Evolutionary conservation across 2,329 filamentous ascomycete species (phyloP).

Genomic region (Piedraia hortae): DNA sequence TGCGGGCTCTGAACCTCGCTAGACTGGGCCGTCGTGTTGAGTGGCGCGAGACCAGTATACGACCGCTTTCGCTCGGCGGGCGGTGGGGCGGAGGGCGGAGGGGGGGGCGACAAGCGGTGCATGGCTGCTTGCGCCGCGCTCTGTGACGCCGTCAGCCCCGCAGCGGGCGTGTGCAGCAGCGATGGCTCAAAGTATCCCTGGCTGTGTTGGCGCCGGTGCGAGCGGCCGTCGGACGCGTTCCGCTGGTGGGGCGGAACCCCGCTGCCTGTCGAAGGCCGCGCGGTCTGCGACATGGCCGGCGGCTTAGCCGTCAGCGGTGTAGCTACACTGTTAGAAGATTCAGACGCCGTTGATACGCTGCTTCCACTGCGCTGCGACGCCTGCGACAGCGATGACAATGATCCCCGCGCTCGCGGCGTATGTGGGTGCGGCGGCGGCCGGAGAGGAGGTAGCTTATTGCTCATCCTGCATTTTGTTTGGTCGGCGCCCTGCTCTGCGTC

Average conservation of each 20-base stretch:
- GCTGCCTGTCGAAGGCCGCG: too few species aligned
- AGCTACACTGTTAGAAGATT: conserved; percentile 12
- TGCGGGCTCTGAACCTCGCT: conserved; percentile 10
- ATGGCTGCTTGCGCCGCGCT: conserved; percentile 57
- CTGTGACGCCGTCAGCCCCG: conserved; percentile 35
- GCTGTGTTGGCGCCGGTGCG: conserved; percentile 37
- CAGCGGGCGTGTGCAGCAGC: conserved; percentile 23
- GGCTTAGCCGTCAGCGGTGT: conserved; percentile 9
- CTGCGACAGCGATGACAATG: conserved; percentile 11
- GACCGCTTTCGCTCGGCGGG: conserved; percentile 33
- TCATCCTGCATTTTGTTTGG: conserved; percentile 8
- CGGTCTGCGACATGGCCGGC: conserved; percentile 10
- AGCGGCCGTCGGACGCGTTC: too few species aligned
- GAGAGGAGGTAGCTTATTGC: conserved; percentile 7
- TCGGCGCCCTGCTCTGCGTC: too few species aligned
- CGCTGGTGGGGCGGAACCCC: too few species aligned
- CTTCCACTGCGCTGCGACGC: conserved; percentile 11
- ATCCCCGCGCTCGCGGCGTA: conserved; percentile 9
- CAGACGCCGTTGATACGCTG: conserved; percentile 12
- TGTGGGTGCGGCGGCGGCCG: conserved; percentile 10
- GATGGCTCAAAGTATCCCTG: conserved; percentile 54
- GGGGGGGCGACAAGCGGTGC: conserved; percentile 18
- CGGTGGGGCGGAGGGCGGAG: conserved; percentile 1
- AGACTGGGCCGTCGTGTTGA: conserved; percentile 10
- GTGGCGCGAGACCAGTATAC: conserved; percentile 38